Percentiles rank a stretch among this genome's conserved stretches.
phyloP scores from a whole-genome alignment of 148 eudicot genomes.

The Amaranthus palmeri region DNA sequence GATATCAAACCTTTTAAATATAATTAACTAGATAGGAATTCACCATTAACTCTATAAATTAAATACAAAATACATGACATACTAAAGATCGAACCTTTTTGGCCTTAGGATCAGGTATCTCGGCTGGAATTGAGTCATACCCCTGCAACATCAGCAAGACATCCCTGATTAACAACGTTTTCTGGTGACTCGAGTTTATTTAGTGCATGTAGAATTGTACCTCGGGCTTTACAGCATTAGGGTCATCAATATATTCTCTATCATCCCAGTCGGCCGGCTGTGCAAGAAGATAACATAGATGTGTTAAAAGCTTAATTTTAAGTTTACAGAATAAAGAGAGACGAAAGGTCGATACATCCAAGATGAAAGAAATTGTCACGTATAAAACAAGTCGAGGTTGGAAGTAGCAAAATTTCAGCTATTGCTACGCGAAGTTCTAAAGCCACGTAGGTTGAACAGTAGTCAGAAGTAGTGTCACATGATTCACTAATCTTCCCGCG shows the following conservation, averaged over 20 bases:
- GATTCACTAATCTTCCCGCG: too few relatives aligned
- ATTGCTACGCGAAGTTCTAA: not conserved
- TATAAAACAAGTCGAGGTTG: not conserved
- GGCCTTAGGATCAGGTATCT: conserved; percentile 48
- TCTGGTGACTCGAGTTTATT: not conserved
- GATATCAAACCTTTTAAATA: not conserved
- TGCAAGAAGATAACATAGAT: conserved; percentile 2
- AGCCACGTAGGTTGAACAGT: too few relatives aligned
- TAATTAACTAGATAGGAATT: not conserved
- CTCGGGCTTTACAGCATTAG: conserved; percentile 40
- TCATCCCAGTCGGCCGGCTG: conserved; percentile 48
- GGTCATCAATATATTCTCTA: conserved; percentile 41
- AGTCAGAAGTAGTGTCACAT: too few relatives aligned
- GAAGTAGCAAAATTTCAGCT: not conserved
- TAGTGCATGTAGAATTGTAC: conserved; percentile 16
- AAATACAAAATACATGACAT: not conserved
- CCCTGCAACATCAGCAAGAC: conserved; percentile 27
- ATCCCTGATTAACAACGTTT: conserved; percentile 9
- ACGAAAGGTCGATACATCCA: not conserved
- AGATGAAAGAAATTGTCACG: not conserved
- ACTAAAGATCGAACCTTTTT: conserved; percentile 35
- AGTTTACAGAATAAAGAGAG: not conserved
- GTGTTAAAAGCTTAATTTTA: not conserved
- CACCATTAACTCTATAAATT: not conserved
- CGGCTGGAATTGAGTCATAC: conserved; percentile 41